Conservation (phyloP, 1,284 basidiomycete species). For the Fomitiporia mediterranea region DNA sequence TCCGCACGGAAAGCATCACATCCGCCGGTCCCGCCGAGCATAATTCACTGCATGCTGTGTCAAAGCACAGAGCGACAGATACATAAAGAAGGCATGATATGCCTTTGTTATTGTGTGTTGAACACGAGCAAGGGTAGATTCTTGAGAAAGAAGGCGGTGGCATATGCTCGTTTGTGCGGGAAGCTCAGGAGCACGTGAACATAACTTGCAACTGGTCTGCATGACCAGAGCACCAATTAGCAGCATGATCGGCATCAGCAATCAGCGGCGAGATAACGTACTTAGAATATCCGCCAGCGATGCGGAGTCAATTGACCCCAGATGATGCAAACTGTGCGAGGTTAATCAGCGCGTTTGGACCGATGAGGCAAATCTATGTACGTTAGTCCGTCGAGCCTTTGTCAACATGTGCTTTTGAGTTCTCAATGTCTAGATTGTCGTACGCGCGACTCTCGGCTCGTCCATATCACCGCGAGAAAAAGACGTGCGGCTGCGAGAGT, state of each 20-base stretch:
- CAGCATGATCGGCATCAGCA: too few relatives aligned
- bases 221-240: too few relatives aligned
- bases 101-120: not conserved
- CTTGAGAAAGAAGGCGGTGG: not conserved
- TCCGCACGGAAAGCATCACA: too few relatives aligned
- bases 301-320: not conserved
- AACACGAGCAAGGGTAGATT: too few relatives aligned
- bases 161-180: not conserved
- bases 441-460: not conserved
- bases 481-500: not conserved
- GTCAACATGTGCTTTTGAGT: too few relatives aligned
- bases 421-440: too few relatives aligned
- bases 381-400: not conserved
- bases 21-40: too few relatives aligned
- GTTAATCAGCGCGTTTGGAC: not conserved
- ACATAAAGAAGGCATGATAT: too few relatives aligned
- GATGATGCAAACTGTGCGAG: too few relatives aligned
- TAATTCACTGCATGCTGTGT: not conserved
- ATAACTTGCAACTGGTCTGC: too few relatives aligned
- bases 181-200: conserved; percentile 2
- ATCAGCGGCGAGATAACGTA: too few relatives aligned
- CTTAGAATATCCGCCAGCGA: too few relatives aligned
- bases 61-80: not conserved
- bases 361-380: not conserved
- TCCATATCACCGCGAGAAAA: conserved; percentile 2